These are phyloP conservation scores for Chaetomium olivaceum DNA, from an alignment of 2,329 filamentous ascomycete genomes.

Conservation along the genomic window DNA sequence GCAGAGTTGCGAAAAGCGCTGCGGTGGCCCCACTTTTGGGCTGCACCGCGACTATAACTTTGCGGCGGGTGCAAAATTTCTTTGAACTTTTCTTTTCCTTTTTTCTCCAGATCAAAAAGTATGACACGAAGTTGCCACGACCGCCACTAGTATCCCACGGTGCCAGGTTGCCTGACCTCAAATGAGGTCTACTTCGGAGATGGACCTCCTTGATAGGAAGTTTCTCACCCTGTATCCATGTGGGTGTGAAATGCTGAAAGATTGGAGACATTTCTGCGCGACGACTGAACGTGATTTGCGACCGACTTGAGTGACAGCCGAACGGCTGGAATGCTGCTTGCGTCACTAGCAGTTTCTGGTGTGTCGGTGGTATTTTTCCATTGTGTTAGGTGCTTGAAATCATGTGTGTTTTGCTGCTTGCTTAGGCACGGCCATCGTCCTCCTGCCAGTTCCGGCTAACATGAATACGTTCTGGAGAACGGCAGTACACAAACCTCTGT, in stretches of 20 bases:
- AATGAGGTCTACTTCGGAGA: constrained; percentile 58
- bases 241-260: constrained; percentile 61
- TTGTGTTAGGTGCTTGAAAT: neutral
- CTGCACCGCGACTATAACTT: constrained; percentile 21
- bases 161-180: constrained; percentile 62
- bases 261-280: constrained; percentile 55
- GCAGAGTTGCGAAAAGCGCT: neutral
- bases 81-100: constrained; percentile 46
- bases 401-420: neutral
- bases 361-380: neutral
- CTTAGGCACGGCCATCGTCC: no score
- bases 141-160: constrained; percentile 59
- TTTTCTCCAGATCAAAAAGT: constrained; percentile 63
- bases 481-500: no score
- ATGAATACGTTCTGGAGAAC: no score
- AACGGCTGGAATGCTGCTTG: neutral
- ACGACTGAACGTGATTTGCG: neutral
- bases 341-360: neutral
- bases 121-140: constrained; percentile 62
- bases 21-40: constrained; percentile 18
- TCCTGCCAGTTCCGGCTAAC: neutral
- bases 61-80: constrained; percentile 34
- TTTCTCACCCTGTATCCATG: constrained; percentile 50
- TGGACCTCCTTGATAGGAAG: constrained; percentile 64
- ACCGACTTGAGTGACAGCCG: neutral